phyloP scores from a whole-genome alignment of 768 basidiomycete genomes.

The Mycena galopus region DNA sequence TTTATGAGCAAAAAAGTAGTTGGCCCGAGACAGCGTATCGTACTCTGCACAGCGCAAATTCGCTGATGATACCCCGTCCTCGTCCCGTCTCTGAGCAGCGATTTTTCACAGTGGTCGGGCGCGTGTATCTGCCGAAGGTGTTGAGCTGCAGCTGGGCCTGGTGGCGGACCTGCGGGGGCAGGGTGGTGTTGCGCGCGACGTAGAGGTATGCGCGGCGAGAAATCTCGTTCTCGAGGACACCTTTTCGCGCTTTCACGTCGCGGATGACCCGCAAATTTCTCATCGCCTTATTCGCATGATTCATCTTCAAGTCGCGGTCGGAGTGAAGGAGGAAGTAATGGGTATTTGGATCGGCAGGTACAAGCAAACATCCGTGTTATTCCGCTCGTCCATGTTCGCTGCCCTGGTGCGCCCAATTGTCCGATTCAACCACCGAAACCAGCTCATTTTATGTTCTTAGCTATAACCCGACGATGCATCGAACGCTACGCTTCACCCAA shows the following conservation, averaged over 20 bases:
- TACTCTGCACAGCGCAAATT: constrained; percentile 90
- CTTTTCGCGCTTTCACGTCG: constrained; percentile 82
- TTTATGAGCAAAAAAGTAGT: constrained; percentile 5
- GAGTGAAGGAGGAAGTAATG: not conserved
- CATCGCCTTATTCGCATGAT: constrained; percentile 43
- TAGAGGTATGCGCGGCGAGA: constrained; percentile 91
- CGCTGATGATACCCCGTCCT: constrained; percentile 89
- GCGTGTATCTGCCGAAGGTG: constrained; percentile 84
- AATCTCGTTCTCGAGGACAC: constrained; percentile 82
- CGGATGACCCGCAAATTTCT: constrained; percentile 70
- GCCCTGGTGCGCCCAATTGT: constrained; percentile 9
- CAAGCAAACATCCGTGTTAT: not conserved
- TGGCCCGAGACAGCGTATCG: constrained; percentile 34
- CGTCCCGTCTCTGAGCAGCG: constrained; percentile 88
- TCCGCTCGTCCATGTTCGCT: not conserved
- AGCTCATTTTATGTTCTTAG: constrained; percentile 2
- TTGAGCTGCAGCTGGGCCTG: constrained; percentile 96
- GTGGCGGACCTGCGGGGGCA: constrained; percentile 91
- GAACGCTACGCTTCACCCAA: constrained; percentile 72
- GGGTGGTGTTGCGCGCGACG: constrained; percentile 90
- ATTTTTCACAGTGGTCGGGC: constrained; percentile 91
- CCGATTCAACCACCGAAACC: not conserved
- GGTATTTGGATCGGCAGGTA: not conserved
- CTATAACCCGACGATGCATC: constrained; percentile 48
- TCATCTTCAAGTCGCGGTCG: not conserved